Conservation (phyloP, 129 eudicot genomes). For the Calendula officinalis region DNA sequence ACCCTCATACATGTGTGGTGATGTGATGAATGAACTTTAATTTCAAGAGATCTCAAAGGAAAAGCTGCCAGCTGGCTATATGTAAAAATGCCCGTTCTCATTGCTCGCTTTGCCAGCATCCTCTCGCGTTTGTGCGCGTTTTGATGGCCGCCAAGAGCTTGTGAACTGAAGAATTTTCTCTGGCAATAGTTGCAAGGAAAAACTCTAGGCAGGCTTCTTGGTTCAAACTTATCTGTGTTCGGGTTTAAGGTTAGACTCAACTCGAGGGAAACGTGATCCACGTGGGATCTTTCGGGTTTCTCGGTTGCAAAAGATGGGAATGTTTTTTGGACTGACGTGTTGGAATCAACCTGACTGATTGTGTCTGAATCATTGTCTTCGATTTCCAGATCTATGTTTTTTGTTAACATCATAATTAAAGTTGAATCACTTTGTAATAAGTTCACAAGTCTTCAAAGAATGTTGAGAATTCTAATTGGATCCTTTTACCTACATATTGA, state of each 20-base stretch:
- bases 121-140: conserved; percentile 57
- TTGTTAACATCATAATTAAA: conserved; percentile 20
- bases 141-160: conserved; percentile 61
- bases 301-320: conserved; percentile 5
- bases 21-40: conserved; percentile 48
- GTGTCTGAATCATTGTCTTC: conserved; percentile 34
- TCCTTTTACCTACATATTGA: conserved; percentile 14
- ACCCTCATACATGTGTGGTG: conserved; percentile 28
- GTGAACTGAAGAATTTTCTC: conserved; percentile 51
- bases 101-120: conserved; percentile 47
- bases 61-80: conserved; percentile 35
- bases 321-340: conserved; percentile 27
- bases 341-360: conserved; percentile 49
- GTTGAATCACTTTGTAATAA: neutral
- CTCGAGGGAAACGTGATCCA: conserved; percentile 45
- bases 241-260: conserved; percentile 42
- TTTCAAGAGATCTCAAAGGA: conserved; percentile 43
- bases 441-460: neutral
- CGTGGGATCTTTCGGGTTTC: neutral
- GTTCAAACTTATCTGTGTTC: conserved; percentile 17
- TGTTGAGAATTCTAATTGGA: conserved; percentile 4
- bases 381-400: conserved; percentile 33
- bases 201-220: conserved; percentile 28
- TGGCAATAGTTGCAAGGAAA: conserved; percentile 56
- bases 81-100: conserved; percentile 48